Evolutionary conservation across 495 filamentous ascomycete species (phyloP).

Genomic region (Penicillium steckii): DNA sequence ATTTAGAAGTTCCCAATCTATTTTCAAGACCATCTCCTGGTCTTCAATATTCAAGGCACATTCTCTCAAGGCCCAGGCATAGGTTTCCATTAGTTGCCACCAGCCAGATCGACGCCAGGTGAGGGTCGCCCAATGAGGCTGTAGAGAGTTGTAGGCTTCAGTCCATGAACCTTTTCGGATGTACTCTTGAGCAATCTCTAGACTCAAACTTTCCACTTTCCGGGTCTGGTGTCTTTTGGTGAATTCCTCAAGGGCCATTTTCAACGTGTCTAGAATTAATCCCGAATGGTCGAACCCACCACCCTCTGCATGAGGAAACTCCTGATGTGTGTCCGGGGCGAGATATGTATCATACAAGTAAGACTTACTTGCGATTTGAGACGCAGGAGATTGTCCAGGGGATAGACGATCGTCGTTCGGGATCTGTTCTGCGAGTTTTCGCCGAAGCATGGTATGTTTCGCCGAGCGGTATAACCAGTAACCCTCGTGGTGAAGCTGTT

Average conservation of each 20-base stretch:
- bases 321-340: slow-evolving; percentile 71
- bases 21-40: slow-evolving; percentile 62
- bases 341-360: slow-evolving; percentile 84
- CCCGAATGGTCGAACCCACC: slow-evolving; percentile 61
- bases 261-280: slow-evolving; percentile 59
- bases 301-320: slow-evolving; percentile 55
- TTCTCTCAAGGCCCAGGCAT: slow-evolving; percentile 71
- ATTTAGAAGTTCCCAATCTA: slow-evolving; percentile 84
- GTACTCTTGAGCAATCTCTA: slow-evolving; percentile 69
- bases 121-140: slow-evolving; percentile 69
- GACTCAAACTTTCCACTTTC: slow-evolving; percentile 63
- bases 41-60: slow-evolving; percentile 66
- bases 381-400: slow-evolving; percentile 64
- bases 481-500: slow-evolving; percentile 79
- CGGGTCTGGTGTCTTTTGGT: slow-evolving; percentile 59
- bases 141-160: slow-evolving; percentile 64
- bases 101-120: slow-evolving; percentile 78
- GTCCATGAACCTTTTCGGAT: slow-evolving; percentile 61
- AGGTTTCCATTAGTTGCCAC: slow-evolving; percentile 71
- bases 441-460: slow-evolving; percentile 60
- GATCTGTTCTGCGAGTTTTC: slow-evolving; percentile 62
- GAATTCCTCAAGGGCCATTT: slow-evolving; percentile 65
- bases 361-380: slow-evolving; percentile 63
- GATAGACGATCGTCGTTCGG: slow-evolving; percentile 70
- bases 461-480: slow-evolving; percentile 80